A percentile compares a stretch with the other conserved stretches of the same genome.
Evolutionary conservation across 768 basidiomycete species (phyloP).

Genomic region (Daedaleopsis sinensis): DNA sequence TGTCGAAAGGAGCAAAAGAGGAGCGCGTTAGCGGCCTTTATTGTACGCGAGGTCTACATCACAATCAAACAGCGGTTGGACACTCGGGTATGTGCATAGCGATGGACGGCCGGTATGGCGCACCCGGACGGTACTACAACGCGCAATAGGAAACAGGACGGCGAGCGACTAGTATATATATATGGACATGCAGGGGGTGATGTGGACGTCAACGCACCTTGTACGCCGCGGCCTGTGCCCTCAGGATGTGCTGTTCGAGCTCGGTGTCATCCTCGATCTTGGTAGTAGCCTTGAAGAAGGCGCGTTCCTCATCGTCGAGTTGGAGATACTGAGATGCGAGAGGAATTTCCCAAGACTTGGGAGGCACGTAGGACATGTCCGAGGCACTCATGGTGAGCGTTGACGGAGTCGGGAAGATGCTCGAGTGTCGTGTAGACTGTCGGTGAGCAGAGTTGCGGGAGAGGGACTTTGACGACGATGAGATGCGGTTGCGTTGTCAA

Average conservation of each 20-base stretch:
- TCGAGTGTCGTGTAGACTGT: neutral
- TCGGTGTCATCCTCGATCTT: conserved; percentile 27
- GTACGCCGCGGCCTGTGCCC: conserved; percentile 26
- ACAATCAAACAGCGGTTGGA: too few relatives aligned
- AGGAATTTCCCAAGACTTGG: neutral
- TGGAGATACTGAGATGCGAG: conserved; percentile 2
- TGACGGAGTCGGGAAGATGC: neutral
- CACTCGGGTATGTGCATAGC: too few relatives aligned
- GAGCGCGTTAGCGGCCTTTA: neutral
- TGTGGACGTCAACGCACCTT: conserved; percentile 11
- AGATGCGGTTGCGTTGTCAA: too few relatives aligned
- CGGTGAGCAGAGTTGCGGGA: too few relatives aligned
- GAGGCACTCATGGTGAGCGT: too few relatives aligned
- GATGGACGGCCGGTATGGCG: too few relatives aligned
- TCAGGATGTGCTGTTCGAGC: conserved; percentile 18
- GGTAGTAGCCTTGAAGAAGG: conserved; percentile 19
- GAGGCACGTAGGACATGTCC: neutral
- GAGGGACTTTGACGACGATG: too few relatives aligned
- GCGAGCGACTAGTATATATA: neutral
- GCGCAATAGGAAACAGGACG: too few relatives aligned
- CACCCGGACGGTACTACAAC: too few relatives aligned
- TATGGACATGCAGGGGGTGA: neutral
- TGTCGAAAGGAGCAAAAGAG: neutral
- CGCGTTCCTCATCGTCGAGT: conserved; percentile 7
- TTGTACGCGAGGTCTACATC: too few relatives aligned